Conservation (phyloP, 1,284 basidiomycete species). For the Stereum hirsutum region DNA sequence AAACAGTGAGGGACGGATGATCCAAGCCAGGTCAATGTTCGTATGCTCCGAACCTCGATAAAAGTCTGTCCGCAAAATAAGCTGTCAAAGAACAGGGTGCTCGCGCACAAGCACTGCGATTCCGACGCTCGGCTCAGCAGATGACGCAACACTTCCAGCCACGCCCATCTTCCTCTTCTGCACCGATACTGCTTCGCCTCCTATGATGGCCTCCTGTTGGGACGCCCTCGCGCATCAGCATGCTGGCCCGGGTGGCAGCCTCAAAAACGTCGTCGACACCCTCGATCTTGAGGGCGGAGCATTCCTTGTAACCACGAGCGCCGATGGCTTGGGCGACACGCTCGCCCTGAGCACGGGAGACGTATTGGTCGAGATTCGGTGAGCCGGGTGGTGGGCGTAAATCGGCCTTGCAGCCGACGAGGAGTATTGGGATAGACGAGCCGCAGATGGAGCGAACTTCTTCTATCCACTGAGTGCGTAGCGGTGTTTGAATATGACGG, state of each 20-base stretch:
- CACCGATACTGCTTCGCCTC: slow-evolving; percentile 11
- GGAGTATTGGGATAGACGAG: slow-evolving; percentile 69
- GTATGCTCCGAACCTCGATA: too few species aligned
- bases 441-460: slow-evolving; percentile 93
- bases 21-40: too few species aligned
- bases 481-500: not conserved
- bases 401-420: slow-evolving; percentile 85
- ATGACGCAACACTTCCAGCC: slow-evolving; percentile 53
- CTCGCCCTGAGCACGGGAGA: slow-evolving; percentile 70
- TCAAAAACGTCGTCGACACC: slow-evolving; percentile 96
- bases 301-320: slow-evolving; percentile 89
- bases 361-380: slow-evolving; percentile 35
- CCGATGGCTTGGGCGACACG: slow-evolving; percentile 74
- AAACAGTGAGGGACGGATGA: too few species aligned
- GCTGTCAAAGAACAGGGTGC: too few species aligned
- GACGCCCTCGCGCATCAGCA: slow-evolving; percentile 84
- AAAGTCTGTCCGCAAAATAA: too few species aligned
- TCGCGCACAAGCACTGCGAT: too few species aligned
- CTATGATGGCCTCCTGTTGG: slow-evolving; percentile 25
- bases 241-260: slow-evolving; percentile 87
- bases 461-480: slow-evolving; percentile 80
- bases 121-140: too few species aligned
- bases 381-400: slow-evolving; percentile 51
- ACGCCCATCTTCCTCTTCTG: slow-evolving; percentile 17
- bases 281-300: slow-evolving; percentile 84